Evolutionary conservation across 495 filamentous ascomycete genomes (phyloP).

Genomic region (Xylaria curta): DNA sequence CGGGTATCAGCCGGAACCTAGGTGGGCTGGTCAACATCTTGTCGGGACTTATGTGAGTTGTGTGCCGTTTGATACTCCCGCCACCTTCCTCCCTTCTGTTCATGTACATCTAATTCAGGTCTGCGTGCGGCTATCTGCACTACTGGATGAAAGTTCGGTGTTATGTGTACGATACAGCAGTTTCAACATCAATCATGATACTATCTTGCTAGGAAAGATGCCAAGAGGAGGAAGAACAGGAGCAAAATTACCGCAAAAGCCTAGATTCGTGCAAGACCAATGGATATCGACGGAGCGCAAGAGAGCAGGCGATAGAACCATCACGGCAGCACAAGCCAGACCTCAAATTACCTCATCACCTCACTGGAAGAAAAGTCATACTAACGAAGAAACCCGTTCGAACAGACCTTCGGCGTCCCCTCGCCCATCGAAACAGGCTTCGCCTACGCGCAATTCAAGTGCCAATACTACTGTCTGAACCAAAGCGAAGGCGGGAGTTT

Average conservation of each 20-base stretch:
- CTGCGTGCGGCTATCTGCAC: no score
- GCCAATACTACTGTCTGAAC: slow-evolving; percentile 62
- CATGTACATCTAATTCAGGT: background rate
- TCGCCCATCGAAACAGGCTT: slow-evolving; percentile 53
- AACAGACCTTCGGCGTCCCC: slow-evolving; percentile 39
- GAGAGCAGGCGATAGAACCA: background rate
- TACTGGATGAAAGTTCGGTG: background rate
- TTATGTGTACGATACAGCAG: background rate
- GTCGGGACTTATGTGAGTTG: slow-evolving; percentile 36
- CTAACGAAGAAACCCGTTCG: background rate
- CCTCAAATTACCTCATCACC: background rate
- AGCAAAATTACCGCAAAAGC: background rate
- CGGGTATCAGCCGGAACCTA: slow-evolving; percentile 35
- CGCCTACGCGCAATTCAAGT: slow-evolving; percentile 78
- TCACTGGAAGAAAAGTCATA: background rate
- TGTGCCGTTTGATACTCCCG: background rate
- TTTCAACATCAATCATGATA: background rate
- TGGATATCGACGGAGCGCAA: background rate
- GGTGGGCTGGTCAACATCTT: slow-evolving; percentile 33
- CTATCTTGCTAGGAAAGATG: background rate
- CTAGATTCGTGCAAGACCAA: background rate
- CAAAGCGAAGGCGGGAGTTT: slow-evolving; percentile 32
- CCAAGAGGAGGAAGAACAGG: background rate
- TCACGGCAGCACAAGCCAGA: background rate
- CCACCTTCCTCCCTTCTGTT: background rate